Evolutionary conservation across 2,329 filamentous ascomycete species (phyloP).

Genomic region (Dendryphion nanum): DNA sequence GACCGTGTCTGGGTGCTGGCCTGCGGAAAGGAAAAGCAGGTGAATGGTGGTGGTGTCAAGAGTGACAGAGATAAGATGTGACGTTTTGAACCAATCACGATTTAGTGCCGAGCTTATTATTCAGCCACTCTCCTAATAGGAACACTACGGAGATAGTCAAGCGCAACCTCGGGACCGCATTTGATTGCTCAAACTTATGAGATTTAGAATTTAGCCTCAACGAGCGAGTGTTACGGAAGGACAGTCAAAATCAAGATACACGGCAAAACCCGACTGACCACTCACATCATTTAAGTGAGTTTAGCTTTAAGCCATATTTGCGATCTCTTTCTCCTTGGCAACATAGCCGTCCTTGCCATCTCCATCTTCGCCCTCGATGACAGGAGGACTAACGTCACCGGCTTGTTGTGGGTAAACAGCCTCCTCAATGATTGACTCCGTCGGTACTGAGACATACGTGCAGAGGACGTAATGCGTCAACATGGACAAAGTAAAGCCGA

Average conservation of each 20-base stretch:
- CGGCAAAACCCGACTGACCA: not conserved
- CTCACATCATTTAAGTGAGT: not conserved
- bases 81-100: slow-evolving; percentile 15
- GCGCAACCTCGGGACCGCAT: no score
- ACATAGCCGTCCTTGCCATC: slow-evolving; percentile 18
- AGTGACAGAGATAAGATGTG: no score
- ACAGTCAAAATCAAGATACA: no score
- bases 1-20: no score
- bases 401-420: slow-evolving; percentile 39
- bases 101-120: slow-evolving; percentile 15
- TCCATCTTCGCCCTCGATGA: slow-evolving; percentile 21
- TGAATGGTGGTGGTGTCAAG: no score
- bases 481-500: slow-evolving; percentile 39
- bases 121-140: slow-evolving; percentile 20
- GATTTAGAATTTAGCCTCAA: no score
- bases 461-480: slow-evolving; percentile 41
- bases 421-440: slow-evolving; percentile 32
- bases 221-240: no score
- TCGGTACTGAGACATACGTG: slow-evolving; percentile 39
- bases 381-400: slow-evolving; percentile 20
- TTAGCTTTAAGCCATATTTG: slow-evolving; percentile 14
- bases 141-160: no score
- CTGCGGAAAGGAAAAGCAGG: no score
- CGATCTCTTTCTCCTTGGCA: slow-evolving; percentile 25
- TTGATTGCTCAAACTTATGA: no score